Conservation (phyloP, 1,284 basidiomycete species). For the Pseudozyma sp. region DNA sequence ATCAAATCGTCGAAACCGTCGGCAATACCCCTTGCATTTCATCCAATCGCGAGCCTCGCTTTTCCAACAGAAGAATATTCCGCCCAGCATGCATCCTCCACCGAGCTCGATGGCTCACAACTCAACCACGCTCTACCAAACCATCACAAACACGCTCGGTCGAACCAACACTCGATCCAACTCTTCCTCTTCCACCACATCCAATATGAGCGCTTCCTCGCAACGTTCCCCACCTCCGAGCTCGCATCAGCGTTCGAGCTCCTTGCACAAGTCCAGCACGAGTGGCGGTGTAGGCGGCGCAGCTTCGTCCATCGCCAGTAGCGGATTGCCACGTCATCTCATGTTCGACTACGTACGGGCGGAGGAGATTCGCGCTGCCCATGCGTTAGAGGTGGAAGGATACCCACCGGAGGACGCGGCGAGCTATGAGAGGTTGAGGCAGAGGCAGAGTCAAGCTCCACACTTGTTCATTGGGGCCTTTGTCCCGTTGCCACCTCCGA, state of each 20-base stretch:
- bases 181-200: slow-evolving; percentile 42
- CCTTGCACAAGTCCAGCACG: slow-evolving; percentile 18
- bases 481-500: slow-evolving; percentile 55
- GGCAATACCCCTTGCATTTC: slow-evolving; percentile 1
- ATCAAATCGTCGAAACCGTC: too few species aligned
- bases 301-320: slow-evolving; percentile 21
- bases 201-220: slow-evolving; percentile 42
- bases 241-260: slow-evolving; percentile 38
- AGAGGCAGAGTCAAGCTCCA: slow-evolving; percentile 58
- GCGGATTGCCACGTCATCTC: slow-evolving; percentile 28
- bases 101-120: slow-evolving; percentile 49
- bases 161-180: slow-evolving; percentile 41
- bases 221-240: slow-evolving; percentile 29
- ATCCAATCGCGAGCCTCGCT: slow-evolving; percentile 1
- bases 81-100: slow-evolving; percentile 49
- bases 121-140: slow-evolving; percentile 49
- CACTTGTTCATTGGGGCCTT: slow-evolving; percentile 66
- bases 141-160: slow-evolving; percentile 47
- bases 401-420: slow-evolving; percentile 60
- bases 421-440: slow-evolving; percentile 52
- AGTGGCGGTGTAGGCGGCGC: not conserved
- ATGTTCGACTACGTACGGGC: slow-evolving; percentile 58
- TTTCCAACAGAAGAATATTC: not conserved
- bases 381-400: slow-evolving; percentile 50
- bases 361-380: slow-evolving; percentile 57